These are phyloP conservation scores for Rhizophora apiculata DNA, from an alignment of 345 rosid species.

Conservation along the genomic window DNA sequence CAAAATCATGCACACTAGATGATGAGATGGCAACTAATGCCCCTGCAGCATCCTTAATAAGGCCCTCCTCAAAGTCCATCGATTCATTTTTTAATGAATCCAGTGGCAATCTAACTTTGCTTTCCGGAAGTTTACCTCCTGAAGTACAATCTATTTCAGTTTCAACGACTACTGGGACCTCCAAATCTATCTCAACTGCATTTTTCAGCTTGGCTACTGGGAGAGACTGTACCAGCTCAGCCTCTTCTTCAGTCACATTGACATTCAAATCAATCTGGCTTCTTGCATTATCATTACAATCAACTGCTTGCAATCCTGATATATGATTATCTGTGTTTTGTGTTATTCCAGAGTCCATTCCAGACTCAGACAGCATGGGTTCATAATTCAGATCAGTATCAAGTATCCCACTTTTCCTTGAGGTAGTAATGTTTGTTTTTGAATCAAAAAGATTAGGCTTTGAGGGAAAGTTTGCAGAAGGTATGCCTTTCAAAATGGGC, in stretches of 20 bases:
- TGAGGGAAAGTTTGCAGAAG: constrained; percentile 17
- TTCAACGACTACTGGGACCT: constrained; percentile 44
- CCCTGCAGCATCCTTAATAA: constrained; percentile 48
- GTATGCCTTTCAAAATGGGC: constrained; percentile 26
- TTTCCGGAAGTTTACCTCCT: constrained; percentile 26
- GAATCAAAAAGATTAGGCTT: constrained; percentile 11
- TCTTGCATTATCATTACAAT: constrained; percentile 24
- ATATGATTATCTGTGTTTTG: constrained; percentile 5
- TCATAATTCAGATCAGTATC: constrained; percentile 14
- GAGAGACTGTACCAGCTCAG: constrained; percentile 24
- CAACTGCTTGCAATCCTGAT: constrained; percentile 10
- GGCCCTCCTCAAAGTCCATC: constrained; percentile 23
- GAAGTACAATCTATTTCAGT: constrained; percentile 11
- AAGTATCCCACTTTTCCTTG: constrained; percentile 13
- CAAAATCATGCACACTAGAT: constrained; percentile 22
- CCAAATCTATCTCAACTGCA: constrained; percentile 52
- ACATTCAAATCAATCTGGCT: constrained; percentile 61
- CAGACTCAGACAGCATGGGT: constrained; percentile 17
- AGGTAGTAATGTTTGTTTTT: constrained; percentile 16
- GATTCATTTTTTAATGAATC: constrained; percentile 17
- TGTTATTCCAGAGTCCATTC: constrained; percentile 1
- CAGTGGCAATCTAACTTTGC: constrained; percentile 22
- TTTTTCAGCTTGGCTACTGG: constrained; percentile 32
- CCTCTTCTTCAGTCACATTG: constrained; percentile 38
- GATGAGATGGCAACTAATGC: constrained; percentile 56